Conservation (phyloP, 108 stramenopile species). For the Skeletonema marinoi region DNA sequence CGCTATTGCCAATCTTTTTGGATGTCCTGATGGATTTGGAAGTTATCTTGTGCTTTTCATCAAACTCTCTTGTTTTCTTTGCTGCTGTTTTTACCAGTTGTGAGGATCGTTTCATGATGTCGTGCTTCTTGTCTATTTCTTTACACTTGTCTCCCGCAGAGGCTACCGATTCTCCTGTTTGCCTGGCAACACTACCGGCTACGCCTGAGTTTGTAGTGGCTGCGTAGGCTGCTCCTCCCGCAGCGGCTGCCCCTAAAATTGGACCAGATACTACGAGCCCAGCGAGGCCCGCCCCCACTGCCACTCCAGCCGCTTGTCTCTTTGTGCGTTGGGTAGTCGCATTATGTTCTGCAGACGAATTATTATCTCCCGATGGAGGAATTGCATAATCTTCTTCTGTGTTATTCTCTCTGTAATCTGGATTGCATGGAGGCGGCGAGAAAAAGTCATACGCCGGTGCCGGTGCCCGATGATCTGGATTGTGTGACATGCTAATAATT, state of each 20-base stretch:
- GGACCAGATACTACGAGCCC: conserved; percentile 71
- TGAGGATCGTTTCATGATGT: conserved; percentile 16
- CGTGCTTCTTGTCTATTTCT: conserved; percentile 35
- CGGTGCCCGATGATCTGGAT: too few relatives aligned
- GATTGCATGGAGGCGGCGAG: background rate
- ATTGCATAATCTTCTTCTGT: background rate
- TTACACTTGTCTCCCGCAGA: conserved; percentile 53
- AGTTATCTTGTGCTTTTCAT: conserved; percentile 64
- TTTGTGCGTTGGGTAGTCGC: conserved; percentile 4
- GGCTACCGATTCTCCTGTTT: conserved; percentile 62
- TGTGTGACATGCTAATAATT: too few relatives aligned
- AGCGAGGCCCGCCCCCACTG: conserved; percentile 59
- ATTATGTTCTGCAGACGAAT: background rate
- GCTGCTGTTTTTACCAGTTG: conserved; percentile 17
- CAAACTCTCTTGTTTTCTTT: conserved; percentile 50
- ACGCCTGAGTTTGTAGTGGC: conserved; percentile 48
- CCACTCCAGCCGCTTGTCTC: conserved; percentile 36
- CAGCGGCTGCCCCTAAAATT: conserved; percentile 59
- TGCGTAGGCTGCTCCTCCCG: conserved; percentile 57
- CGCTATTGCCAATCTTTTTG: background rate
- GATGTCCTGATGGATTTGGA: conserved; percentile 28
- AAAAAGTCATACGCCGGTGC: too few relatives aligned
- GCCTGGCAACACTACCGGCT: conserved; percentile 57
- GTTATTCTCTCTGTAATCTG: background rate
- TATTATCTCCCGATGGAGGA: background rate